phyloP scores from a whole-genome alignment of 345 rosid species.

The Bretschneidera sinensis region DNA sequence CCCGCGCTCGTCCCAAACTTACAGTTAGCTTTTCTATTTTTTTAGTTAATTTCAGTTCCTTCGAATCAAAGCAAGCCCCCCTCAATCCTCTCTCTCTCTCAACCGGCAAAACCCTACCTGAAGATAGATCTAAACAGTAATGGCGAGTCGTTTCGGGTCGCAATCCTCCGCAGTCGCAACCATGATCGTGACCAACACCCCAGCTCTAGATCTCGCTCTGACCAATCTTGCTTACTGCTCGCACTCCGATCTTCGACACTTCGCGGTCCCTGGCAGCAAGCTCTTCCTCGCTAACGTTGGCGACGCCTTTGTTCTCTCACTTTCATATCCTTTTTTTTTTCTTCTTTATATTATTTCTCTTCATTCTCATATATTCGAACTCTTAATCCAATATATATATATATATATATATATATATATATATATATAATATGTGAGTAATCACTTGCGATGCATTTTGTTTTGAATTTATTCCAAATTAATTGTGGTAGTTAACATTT shows the following conservation, averaged over 20 bases:
- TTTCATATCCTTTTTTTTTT: conserved; percentile 75
- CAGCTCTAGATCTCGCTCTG: conserved; percentile 70
- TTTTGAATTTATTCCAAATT: not conserved
- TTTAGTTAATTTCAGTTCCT: conserved; percentile 1
- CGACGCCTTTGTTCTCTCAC: conserved; percentile 61
- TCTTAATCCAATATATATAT: too few relatives aligned
- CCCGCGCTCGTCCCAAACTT: conserved; percentile 10
- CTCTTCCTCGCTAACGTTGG: conserved; percentile 62
- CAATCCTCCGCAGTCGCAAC: conserved; percentile 32
- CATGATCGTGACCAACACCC: conserved; percentile 79
- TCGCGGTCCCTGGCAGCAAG: conserved; percentile 72
- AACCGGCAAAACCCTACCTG: not conserved
- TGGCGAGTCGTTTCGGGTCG: conserved; percentile 60
- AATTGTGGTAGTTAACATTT: too few relatives aligned
- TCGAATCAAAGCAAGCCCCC: conserved; percentile 11
- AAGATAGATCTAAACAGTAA: conserved; percentile 25
- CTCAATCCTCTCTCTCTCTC: too few relatives aligned
- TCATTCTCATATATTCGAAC: not conserved
- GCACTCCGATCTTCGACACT: conserved; percentile 69
- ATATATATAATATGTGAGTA: too few relatives aligned
- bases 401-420: too few relatives aligned
- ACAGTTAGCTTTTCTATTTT: not conserved
- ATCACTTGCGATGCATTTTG: not conserved
- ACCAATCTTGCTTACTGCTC: conserved; percentile 90
- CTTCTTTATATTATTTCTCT: not conserved